Percentiles rank a stretch among this genome's conserved stretches.
phyloP scores from a whole-genome alignment of 2,329 filamentous ascomycete genomes.

The Amylocarpus encephaloides region DNA sequence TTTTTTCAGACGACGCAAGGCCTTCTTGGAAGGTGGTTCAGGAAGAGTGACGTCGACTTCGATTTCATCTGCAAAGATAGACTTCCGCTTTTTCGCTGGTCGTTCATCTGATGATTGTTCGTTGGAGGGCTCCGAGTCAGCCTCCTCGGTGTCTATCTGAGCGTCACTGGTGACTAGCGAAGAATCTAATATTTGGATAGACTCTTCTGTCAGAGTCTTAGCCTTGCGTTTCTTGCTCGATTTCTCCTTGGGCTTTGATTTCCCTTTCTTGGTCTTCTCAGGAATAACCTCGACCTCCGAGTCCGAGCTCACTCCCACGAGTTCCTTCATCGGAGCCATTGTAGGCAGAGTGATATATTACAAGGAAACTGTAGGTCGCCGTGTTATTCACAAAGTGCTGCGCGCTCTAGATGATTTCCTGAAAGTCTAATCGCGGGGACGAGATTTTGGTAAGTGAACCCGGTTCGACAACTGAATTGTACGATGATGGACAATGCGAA shows the following conservation, averaged over 20 bases:
- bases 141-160: neutral
- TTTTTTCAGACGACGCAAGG: constrained; percentile 84
- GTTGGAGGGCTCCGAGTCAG: neutral
- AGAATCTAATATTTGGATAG: neutral
- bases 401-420: too few relatives aligned
- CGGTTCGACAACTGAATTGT: too few relatives aligned
- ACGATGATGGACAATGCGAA: too few relatives aligned
- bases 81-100: constrained; percentile 62
- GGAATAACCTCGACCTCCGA: neutral
- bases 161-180: constrained; percentile 3
- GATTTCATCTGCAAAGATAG: constrained; percentile 56
- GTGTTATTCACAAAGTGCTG: too few relatives aligned
- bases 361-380: too few relatives aligned
- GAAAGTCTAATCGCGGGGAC: too few relatives aligned
- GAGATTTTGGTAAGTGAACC: too few relatives aligned
- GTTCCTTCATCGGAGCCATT: neutral
- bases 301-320: neutral
- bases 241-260: constrained; percentile 26
- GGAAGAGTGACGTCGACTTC: constrained; percentile 87
- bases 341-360: neutral
- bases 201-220: constrained; percentile 14
- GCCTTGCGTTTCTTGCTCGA: constrained; percentile 23
- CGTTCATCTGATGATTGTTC: constrained; percentile 11
- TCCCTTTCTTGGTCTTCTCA: constrained; percentile 3
- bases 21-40: constrained; percentile 92